phyloP scores from a whole-genome alignment of 352 stramenopile genomes.

The Phytophthora kernoviae region DNA sequence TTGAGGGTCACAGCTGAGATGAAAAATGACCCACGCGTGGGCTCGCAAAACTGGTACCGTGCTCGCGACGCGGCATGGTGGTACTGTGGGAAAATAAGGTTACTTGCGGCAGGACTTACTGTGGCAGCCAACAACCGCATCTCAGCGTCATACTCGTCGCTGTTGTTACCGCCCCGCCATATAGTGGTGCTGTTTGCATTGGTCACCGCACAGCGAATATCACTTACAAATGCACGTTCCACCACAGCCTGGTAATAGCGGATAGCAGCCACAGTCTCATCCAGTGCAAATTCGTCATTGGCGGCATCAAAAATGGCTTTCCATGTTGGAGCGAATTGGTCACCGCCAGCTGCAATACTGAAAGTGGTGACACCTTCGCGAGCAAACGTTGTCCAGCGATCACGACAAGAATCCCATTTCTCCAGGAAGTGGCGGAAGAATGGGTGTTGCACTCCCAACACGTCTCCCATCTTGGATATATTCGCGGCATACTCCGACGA shows the following conservation, averaged over 20 bases:
- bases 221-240: slow-evolving; percentile 32
- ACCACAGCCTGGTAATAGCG: slow-evolving; percentile 41
- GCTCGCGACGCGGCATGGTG: slow-evolving; percentile 27
- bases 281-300: slow-evolving; percentile 35
- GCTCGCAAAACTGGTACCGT: slow-evolving; percentile 42
- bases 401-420: slow-evolving; percentile 33
- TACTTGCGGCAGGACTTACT: slow-evolving; percentile 24
- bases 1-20: slow-evolving; percentile 32
- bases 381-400: slow-evolving; percentile 39
- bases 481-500: slow-evolving; percentile 28
- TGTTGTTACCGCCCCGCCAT: slow-evolving; percentile 2
- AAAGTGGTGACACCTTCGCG: slow-evolving; percentile 44
- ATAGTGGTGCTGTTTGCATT: slow-evolving; percentile 6
- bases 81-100: slow-evolving; percentile 38
- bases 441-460: slow-evolving; percentile 32
- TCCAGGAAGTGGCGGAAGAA: slow-evolving; percentile 34
- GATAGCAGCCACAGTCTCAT: slow-evolving; percentile 38
- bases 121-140: slow-evolving; percentile 37
- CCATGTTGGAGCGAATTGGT: slow-evolving; percentile 29
- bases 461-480: slow-evolving; percentile 32
- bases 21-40: slow-evolving; percentile 34
- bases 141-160: slow-evolving; percentile 31
- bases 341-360: slow-evolving; percentile 29
- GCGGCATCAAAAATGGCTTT: slow-evolving; percentile 29
- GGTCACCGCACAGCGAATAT: slow-evolving; percentile 16